phyloP scores from a whole-genome alignment of 176 grass and related monocot species.

The Tuctoria greenei region DNA sequence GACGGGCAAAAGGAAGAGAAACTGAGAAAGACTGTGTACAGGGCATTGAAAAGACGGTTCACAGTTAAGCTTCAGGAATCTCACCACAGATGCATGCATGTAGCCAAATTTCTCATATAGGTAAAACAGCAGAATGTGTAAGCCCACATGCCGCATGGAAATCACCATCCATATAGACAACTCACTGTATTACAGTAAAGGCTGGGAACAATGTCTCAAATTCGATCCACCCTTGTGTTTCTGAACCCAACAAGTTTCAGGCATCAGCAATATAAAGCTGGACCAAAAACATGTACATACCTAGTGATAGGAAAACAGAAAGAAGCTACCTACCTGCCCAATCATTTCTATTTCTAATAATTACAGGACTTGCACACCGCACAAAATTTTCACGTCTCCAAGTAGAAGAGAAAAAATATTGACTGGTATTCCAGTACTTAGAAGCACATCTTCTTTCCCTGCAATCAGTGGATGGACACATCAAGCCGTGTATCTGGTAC shows the following conservation, averaged over 20 bases:
- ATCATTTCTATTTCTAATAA: slow-evolving; percentile 6
- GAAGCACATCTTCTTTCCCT: slow-evolving; percentile 63
- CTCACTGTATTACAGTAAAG: not conserved
- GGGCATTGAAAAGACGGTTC: not conserved
- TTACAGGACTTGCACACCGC: slow-evolving; percentile 4
- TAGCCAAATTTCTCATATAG: not conserved
- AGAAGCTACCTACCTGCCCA: not conserved
- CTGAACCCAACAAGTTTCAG: not conserved
- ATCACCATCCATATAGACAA: not conserved
- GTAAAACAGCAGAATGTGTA: not conserved
- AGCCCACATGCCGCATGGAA: not conserved
- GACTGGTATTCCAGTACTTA: slow-evolving; percentile 1
- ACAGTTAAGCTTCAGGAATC: not conserved
- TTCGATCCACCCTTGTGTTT: slow-evolving; percentile 1
- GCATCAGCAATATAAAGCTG: not conserved
- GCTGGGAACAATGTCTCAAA: not conserved
- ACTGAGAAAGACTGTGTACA: not conserved
- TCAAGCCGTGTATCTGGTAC: not conserved
- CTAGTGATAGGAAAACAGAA: not conserved
- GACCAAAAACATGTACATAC: not conserved
- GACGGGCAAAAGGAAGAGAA: not conserved
- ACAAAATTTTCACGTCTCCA: slow-evolving; percentile 7
- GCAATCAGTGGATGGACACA: slow-evolving; percentile 9
- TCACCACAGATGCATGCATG: not conserved
- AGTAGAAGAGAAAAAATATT: not conserved